Base-by-base conservation (phyloP, 2,329 filamentous ascomycete species). In the Eurotiales sp. region DNA sequence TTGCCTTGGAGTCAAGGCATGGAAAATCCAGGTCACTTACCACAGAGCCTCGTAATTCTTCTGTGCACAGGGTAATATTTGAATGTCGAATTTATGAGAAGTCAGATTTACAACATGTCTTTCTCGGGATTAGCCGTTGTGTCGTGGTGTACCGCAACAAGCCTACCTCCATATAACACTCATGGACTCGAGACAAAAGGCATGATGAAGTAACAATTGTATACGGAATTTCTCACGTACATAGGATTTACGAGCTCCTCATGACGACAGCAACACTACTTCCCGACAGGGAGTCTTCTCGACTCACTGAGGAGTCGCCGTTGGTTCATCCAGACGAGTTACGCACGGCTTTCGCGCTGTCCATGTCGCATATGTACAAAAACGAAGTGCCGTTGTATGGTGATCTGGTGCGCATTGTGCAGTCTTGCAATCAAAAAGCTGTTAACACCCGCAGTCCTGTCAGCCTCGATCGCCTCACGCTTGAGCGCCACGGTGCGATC, bases 401-500 rank as follows among this genome's bases (percentile, higher is more conserved):
- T 4, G 57, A 67, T 25, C 57, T 69, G 2, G 51, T 68, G 8
- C 52, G 61, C 22, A 55, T 69, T n/a, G 66, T 69, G 11, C 55
- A 54, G 48, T 49, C 64, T 45, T 62, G 61, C 34, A 62, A 69
- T 47, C 37, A 51, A 29, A 17, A 37, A 44, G 6, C 15, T n/a
- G 12, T 39, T 3, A 21, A 17, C 10, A 51, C 37, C 14, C 21
- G 15, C 21, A 19, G 27, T 6, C 19, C 4, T 1, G 48, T 45
- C 23, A 30, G 29, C 23, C 27, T 56, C 53, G 56, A 55, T 32
- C 56, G 64, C 17, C 61, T 66, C 30, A 59, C 62, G 8, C 55
- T 72, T 0, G 70, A 72, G 54, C 55, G 68, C 36, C 76, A 79
- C 42, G 77, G 76, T 2, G 77, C 77, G 2, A 77, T 80, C 34